These are phyloP conservation scores for Colletotrichum godetiae DNA, from an alignment of 2,329 filamentous ascomycete species.

Conservation along the genomic window DNA sequence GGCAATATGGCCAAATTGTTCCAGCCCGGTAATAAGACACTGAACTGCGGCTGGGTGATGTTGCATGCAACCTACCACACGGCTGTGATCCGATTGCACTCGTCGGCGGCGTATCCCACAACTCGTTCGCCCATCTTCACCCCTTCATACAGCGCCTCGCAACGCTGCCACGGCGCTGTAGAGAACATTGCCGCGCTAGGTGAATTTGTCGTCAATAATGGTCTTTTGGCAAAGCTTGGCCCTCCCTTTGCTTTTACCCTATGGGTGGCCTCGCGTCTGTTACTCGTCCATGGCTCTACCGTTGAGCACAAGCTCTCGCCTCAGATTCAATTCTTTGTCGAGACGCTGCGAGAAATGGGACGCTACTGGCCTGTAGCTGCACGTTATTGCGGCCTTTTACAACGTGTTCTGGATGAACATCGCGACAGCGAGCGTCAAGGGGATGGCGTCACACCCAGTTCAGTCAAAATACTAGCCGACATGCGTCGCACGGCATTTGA, in stretches of 20 bases:
- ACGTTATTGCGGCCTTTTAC: constrained; percentile 82
- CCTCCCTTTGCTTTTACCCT: constrained; percentile 92
- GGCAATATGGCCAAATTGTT: constrained; percentile 86
- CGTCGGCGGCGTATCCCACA: constrained; percentile 91
- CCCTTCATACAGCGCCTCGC: constrained; percentile 85
- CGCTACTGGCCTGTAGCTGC: constrained; percentile 87
- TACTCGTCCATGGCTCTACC: constrained; percentile 91
- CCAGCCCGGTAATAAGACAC: constrained; percentile 73
- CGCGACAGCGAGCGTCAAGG: constrained; percentile 80
- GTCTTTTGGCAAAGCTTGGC: constrained; percentile 82
- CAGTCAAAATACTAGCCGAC: constrained; percentile 87
- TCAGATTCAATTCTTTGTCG: constrained; percentile 84
- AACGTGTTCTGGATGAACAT: constrained; percentile 88
- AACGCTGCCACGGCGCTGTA: constrained; percentile 85
- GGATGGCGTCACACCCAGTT: constrained; percentile 81
- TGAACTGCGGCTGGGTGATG: constrained; percentile 91
- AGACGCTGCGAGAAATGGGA: constrained; percentile 83
- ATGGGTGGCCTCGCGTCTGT: constrained; percentile 88
- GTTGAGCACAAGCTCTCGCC: constrained; percentile 86
- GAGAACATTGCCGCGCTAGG: constrained; percentile 84
- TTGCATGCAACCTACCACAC: constrained; percentile 91
- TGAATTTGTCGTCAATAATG: constrained; percentile 80
- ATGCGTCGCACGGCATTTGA: constrained; percentile 94
- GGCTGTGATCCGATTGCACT: constrained; percentile 89
- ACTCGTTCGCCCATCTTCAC: constrained; percentile 90